A percentile compares a stretch with the other conserved stretches of the same genome.
phyloP scores from a whole-genome alignment of 2,329 filamentous ascomycete species.

The Clonostachys rosea region DNA sequence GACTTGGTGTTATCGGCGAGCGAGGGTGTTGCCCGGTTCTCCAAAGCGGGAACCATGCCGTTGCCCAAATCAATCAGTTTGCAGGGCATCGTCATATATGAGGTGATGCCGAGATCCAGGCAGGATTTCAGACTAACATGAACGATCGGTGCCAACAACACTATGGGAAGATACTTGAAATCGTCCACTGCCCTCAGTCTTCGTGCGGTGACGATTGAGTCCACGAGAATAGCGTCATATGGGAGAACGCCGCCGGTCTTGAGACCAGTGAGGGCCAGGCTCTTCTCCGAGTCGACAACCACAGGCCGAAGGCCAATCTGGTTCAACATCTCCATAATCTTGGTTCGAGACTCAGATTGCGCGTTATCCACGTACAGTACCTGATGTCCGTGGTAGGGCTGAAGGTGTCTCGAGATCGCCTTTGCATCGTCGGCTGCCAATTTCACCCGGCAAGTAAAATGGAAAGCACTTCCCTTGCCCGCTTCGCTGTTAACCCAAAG shows the following conservation, averaged over 20 bases:
- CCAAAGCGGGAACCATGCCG: slow-evolving; percentile 90
- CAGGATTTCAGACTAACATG: slow-evolving; percentile 92
- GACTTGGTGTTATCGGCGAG: slow-evolving; percentile 92
- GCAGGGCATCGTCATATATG: slow-evolving; percentile 97
- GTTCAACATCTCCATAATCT: slow-evolving; percentile 74
- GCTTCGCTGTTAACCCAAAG: slow-evolving; percentile 95
- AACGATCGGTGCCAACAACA: slow-evolving; percentile 83
- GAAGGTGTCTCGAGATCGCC: slow-evolving; percentile 76
- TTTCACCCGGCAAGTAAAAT: slow-evolving; percentile 90
- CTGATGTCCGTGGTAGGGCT: slow-evolving; percentile 87
- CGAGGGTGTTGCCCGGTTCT: slow-evolving; percentile 86
- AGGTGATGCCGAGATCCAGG: slow-evolving; percentile 93
- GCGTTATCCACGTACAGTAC: slow-evolving; percentile 95
- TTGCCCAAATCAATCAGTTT: slow-evolving; percentile 91
- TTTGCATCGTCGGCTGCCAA: slow-evolving; percentile 75
- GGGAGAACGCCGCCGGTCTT: slow-evolving; percentile 55
- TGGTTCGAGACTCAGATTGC: slow-evolving; percentile 68
- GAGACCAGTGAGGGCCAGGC: slow-evolving; percentile 48
- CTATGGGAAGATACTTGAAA: slow-evolving; percentile 97
- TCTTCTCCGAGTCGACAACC: slow-evolving; percentile 77
- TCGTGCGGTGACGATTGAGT: slow-evolving; percentile 87
- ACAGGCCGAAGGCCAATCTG: slow-evolving; percentile 76
- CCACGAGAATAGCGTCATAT: slow-evolving; percentile 94
- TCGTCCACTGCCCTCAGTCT: slow-evolving; percentile 82
- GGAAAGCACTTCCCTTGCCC: slow-evolving; percentile 89